A percentile compares a stretch with the other conserved stretches of the same genome.
Conservation (phyloP, 2,329 filamentous ascomycete species). For the Pseudomassariella vexata region DNA sequence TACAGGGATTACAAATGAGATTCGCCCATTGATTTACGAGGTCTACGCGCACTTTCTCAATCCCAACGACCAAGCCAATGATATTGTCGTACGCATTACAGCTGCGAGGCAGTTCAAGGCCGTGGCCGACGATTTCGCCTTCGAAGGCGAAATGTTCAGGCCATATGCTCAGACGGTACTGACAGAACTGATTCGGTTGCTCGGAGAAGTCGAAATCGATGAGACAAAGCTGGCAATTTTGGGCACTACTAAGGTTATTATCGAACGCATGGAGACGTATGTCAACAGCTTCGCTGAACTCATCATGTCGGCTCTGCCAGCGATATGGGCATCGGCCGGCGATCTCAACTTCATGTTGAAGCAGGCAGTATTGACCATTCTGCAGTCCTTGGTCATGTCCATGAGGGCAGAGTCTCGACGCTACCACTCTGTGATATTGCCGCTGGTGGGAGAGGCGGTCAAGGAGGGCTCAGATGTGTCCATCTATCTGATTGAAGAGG, state of each 20-base stretch:
- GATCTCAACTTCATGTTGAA: constrained; percentile 85
- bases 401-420: constrained; percentile 73
- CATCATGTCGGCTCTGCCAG: constrained; percentile 74
- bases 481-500: constrained; percentile 84
- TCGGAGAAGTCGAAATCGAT: constrained; percentile 71
- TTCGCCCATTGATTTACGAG: constrained; percentile 72
- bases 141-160: constrained; percentile 65
- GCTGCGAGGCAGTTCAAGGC: constrained; percentile 78
- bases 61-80: constrained; percentile 71
- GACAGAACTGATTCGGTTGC: constrained; percentile 66
- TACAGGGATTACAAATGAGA: constrained; percentile 64
- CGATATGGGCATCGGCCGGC: constrained; percentile 78
- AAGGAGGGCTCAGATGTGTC: constrained; percentile 69
- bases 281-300: constrained; percentile 66
- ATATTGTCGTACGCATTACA: constrained; percentile 86
- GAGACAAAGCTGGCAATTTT: constrained; percentile 89
- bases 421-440: constrained; percentile 76
- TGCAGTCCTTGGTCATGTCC: constrained; percentile 77
- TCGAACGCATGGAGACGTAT: constrained; percentile 73
- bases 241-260: constrained; percentile 76
- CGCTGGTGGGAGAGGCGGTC: constrained; percentile 75
- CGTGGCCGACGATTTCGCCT: constrained; percentile 80
- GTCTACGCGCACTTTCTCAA: constrained; percentile 85
- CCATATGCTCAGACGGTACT: constrained; percentile 73
- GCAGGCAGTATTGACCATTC: constrained; percentile 81